Evolutionary conservation across 768 basidiomycete species (phyloP), one percentile per base, ranked within the genome.

Genomic region (Mycena polygramma): DNA sequence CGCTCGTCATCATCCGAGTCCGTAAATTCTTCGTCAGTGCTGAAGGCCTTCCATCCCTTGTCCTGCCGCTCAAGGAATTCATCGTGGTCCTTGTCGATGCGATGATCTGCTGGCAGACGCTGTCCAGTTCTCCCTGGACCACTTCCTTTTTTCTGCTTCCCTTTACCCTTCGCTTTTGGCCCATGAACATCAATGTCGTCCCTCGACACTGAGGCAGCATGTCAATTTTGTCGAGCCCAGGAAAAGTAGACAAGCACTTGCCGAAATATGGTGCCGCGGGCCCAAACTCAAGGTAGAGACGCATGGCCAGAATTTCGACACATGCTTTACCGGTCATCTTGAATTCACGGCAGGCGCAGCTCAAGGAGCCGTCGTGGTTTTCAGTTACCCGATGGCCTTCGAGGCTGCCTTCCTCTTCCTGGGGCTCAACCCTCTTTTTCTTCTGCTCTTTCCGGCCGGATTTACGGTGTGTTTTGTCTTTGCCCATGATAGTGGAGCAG

Each of bases 251-350:
- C 19, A 20, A 48, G 15, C 20, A 20, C 57, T 13, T 4, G 48
- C 59, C 59, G 26, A 48, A 15, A 45, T 60, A 60, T 7, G 59
- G 59, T 48, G 48, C n/a, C 39, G 59, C 26, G 13, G 59, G 45
- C 39, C 59, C 59, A 22, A 48, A 60, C 19, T 60, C 45, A 6
- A 20, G 3, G 26, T 35, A 36, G 22, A 48, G 20, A 43, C 45
- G 59, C 22, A 22, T 41, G 22, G 59, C 59, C 19, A 60, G 46
- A 49, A 60, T 49, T 14, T 60, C 59, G 14, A 6, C 10, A 19
- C 59, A 60, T 5, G 46, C 17, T 39, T 60, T 60, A 7, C 45
- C 59, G 9, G 59, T 60, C 19, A 7, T 15, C 46, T 49, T 35
- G 46, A 35, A 63, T 22, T 63, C 41, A 9, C 20, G 37, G 51